These are phyloP conservation scores for Neoscytalidium dimidiatum DNA, from an alignment of 2,329 filamentous ascomycete genomes.

Conservation along the genomic window DNA sequence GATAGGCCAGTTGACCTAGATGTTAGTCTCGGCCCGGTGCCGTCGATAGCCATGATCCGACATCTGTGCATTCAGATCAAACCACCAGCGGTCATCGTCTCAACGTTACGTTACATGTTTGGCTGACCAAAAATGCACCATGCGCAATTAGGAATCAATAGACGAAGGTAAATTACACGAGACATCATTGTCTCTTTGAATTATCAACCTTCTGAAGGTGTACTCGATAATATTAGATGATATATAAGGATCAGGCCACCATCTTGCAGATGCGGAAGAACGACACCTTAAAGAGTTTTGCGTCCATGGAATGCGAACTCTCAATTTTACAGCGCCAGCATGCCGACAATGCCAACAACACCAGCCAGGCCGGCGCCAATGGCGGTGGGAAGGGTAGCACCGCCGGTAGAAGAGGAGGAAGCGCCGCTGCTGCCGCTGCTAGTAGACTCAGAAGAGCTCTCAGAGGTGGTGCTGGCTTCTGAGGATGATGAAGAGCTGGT, in stretches of 20 bases:
- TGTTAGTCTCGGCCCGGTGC: no score
- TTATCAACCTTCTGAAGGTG: background rate
- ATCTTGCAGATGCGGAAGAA: background rate
- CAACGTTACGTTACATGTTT: no score
- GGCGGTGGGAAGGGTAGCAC: conserved; percentile 38
- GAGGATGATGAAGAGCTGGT: conserved; percentile 25
- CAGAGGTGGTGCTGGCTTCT: conserved; percentile 28
- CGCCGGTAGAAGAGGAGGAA: conserved; percentile 27
- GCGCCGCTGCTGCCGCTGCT: conserved; percentile 24
- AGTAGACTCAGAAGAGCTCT: background rate
- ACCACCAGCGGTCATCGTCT: no score
- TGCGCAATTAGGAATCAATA: no score
- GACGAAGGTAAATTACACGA: background rate
- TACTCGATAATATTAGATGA: background rate
- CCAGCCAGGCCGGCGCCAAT: conserved; percentile 44
- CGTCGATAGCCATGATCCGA: no score
- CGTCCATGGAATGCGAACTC: background rate
- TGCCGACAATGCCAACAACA: conserved; percentile 43
- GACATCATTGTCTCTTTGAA: background rate
- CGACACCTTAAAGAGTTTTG: background rate
- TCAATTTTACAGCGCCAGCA: conserved; percentile 42
- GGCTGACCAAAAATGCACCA: no score
- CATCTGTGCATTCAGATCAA: no score
- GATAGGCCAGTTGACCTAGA: no score
- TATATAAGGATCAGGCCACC: background rate